Evolutionary conservation across 139 green algal species (phyloP).

Genomic region (Pleodorina starrii): DNA sequence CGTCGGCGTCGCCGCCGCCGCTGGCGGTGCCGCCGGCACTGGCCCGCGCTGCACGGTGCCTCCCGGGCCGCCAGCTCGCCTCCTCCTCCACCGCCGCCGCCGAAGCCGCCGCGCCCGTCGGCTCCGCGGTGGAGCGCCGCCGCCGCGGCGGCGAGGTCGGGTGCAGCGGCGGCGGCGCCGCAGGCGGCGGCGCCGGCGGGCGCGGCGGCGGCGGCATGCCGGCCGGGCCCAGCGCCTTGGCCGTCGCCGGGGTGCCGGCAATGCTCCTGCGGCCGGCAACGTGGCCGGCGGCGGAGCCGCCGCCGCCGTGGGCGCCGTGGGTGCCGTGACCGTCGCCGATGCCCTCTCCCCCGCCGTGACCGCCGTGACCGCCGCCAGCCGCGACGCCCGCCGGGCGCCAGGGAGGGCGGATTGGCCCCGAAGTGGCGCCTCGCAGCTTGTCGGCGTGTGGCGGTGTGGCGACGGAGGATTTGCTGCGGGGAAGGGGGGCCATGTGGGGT

Average conservation of each 20-base stretch:
- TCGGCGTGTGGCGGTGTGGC: too few relatives aligned
- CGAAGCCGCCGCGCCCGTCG: background rate
- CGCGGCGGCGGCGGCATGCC: constrained; percentile 2
- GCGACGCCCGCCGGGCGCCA: background rate
- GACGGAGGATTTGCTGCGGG: too few relatives aligned
- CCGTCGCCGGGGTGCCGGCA: background rate
- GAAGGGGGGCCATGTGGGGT: too few relatives aligned
- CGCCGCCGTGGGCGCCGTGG: background rate
- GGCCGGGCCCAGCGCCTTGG: background rate
- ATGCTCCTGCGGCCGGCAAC: background rate
- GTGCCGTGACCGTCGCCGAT: background rate
- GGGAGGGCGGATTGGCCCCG: background rate
- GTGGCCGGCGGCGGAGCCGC: background rate
- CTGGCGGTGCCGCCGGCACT: background rate
- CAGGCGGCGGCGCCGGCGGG: background rate
- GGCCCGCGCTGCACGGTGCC: background rate
- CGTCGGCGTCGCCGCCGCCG: background rate
- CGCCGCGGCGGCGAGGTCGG: background rate
- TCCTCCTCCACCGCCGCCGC: too few relatives aligned
- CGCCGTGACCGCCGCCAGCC: background rate
- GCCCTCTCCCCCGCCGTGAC: background rate
- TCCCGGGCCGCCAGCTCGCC: too few relatives aligned
- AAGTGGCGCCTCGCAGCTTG: background rate
- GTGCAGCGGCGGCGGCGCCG: background rate
- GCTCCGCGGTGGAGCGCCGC: too few relatives aligned